A percentile compares a stretch with the other conserved stretches of the same genome.
phyloP scores from a whole-genome alignment of 805 yeast species.

The Pichia paraexigua region DNA sequence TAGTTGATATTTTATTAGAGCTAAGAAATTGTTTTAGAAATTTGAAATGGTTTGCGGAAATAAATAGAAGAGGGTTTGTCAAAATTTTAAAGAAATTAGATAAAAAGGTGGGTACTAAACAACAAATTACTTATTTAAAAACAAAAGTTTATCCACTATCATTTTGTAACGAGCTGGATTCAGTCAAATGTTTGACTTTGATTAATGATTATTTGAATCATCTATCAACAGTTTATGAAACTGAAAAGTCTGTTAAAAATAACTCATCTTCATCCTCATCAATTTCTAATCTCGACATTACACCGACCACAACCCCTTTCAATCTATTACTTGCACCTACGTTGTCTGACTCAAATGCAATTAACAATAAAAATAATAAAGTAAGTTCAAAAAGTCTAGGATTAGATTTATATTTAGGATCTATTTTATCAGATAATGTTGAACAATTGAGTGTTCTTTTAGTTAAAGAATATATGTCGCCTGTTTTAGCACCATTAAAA shows the following conservation, averaged over 20 bases:
- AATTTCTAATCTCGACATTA: slow-evolving; percentile 6
- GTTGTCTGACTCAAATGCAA: not conserved
- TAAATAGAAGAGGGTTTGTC: slow-evolving; percentile 81
- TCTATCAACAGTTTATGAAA: slow-evolving; percentile 28
- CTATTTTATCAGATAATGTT: slow-evolving; percentile 24
- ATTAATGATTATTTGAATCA: slow-evolving; percentile 47
- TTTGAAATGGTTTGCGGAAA: slow-evolving; percentile 89
- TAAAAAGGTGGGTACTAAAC: slow-evolving; percentile 62
- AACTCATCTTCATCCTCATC: slow-evolving; percentile 5
- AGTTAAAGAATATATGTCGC: slow-evolving; percentile 35
- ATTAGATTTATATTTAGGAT: slow-evolving; percentile 18
- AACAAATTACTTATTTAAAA: slow-evolving; percentile 48
- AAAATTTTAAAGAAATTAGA: slow-evolving; percentile 88
- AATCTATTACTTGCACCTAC: not conserved
- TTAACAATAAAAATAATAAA: not conserved
- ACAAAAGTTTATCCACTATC: slow-evolving; percentile 68
- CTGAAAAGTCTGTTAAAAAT: not conserved
- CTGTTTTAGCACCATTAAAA: slow-evolving; percentile 46
- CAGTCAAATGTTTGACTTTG: slow-evolving; percentile 42
- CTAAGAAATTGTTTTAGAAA: slow-evolving; percentile 69
- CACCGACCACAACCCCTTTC: not conserved
- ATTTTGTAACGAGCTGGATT: slow-evolving; percentile 65
- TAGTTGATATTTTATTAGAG: slow-evolving; percentile 63
- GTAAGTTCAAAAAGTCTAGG: not conserved
- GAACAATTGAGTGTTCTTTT: slow-evolving; percentile 37